Conservation (phyloP, 495 filamentous ascomycete species). For the Lophiostoma macrostomum region DNA sequence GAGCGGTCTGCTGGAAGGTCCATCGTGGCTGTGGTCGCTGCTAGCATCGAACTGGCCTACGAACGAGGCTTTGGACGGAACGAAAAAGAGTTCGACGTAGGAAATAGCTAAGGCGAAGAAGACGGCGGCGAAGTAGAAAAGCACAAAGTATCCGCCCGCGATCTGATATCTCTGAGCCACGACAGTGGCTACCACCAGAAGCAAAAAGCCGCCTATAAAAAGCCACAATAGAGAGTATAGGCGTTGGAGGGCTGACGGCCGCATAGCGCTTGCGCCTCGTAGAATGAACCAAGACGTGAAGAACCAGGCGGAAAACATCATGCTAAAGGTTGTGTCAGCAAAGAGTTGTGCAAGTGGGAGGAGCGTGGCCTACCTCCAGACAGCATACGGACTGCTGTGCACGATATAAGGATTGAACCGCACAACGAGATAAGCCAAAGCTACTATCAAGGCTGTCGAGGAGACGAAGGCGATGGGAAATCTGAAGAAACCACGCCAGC, state of each 20-base stretch:
- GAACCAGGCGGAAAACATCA: conserved; percentile 81
- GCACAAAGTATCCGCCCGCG: conserved; percentile 75
- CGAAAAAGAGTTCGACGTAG: conserved; percentile 70
- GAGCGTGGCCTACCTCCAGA: conserved; percentile 42
- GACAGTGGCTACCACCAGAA: conserved; percentile 71
- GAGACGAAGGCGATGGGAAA: conserved; percentile 74
- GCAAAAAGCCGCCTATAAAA: conserved; percentile 67
- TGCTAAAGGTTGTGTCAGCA: conserved; percentile 47
- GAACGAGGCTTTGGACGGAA: conserved; percentile 69
- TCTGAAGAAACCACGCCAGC: conserved; percentile 76
- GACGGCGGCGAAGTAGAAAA: conserved; percentile 71
- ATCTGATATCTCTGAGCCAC: conserved; percentile 67
- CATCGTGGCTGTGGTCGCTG: conserved; percentile 6
- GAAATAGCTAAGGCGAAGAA: conserved; percentile 58
- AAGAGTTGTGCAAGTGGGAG: not conserved
- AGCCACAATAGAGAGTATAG: conserved; percentile 81
- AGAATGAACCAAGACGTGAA: conserved; percentile 80
- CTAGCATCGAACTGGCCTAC: conserved; percentile 41
- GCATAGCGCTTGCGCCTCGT: conserved; percentile 71
- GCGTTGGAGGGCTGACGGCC: conserved; percentile 84
- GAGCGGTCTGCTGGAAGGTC: conserved; percentile 27
- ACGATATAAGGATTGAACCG: conserved; percentile 85
- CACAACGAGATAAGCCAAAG: conserved; percentile 67
- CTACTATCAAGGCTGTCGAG: conserved; percentile 67
- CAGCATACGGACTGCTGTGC: conserved; percentile 80